These are phyloP conservation scores for Maudiozyma bulderi DNA, from an alignment of 805 yeast species.

Conservation along the genomic window DNA sequence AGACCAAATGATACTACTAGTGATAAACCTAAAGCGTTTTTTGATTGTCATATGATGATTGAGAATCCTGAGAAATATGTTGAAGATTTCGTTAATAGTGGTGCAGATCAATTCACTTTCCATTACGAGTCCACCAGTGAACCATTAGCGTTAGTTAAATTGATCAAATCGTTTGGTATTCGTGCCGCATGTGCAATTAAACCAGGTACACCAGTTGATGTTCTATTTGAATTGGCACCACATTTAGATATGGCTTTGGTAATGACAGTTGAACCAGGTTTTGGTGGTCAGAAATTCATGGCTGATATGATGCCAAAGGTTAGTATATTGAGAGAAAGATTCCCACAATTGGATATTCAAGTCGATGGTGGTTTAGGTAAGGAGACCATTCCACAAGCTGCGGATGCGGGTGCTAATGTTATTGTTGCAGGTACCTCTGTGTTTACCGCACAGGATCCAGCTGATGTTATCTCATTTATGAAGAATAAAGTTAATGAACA, in stretches of 20 bases:
- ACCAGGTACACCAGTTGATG: conserved; percentile 86
- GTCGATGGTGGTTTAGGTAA: conserved; percentile 95
- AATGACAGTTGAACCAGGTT: conserved; percentile 99
- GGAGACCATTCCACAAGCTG: conserved; percentile 77
- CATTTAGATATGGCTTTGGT: conserved; percentile 87
- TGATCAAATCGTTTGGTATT: conserved; percentile 74
- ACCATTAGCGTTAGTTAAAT: conserved; percentile 61
- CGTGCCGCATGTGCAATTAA: conserved; percentile 90
- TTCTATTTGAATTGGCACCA: conserved; percentile 62
- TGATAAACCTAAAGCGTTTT: conserved; percentile 40
- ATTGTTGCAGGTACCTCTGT: conserved; percentile 96
- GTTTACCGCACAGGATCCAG: conserved; percentile 75
- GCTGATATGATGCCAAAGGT: conserved; percentile 94
- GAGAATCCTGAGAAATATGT: conserved; percentile 89
- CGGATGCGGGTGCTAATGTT: conserved; percentile 96
- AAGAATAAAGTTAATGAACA: conserved; percentile 49
- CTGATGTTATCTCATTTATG: conserved; percentile 59
- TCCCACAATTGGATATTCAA: conserved; percentile 77
- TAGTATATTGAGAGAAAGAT: conserved; percentile 56
- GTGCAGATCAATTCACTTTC: conserved; percentile 94
- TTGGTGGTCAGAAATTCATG: conserved; percentile 97
- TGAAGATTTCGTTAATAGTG: conserved; percentile 80
- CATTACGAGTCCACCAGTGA: conserved; percentile 87
- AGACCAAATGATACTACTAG: conserved; percentile 35
- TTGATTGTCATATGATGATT: conserved; percentile 99